Base-by-base conservation (phyloP, 2,329 filamentous ascomycete genomes). In the Fusarium acutatum region DNA sequence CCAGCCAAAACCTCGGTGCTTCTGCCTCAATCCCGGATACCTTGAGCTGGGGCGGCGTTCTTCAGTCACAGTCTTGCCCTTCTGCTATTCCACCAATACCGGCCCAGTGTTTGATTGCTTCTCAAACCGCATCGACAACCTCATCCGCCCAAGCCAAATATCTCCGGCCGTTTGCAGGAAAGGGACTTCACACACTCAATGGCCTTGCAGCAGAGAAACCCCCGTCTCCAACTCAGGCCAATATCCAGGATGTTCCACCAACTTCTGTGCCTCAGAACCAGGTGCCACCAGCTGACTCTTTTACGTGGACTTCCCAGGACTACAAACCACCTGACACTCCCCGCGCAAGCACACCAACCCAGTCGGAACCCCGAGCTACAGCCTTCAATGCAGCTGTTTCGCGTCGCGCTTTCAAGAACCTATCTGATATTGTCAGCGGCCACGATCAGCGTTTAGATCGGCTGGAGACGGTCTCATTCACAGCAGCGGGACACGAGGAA, bases 381-480 rank as follows among this genome's bases (percentile, higher is more conserved):
- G 63, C 63, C 7, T 72, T 72, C 40, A 76, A 49, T n/a, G 69
- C 75, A 15, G 73, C 75, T 30, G 58, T 81, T 9, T 76, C 81
- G 32, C 81, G 79, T 11, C 82, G 83, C 37, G 80, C 81, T 5
- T 81, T 88, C 59, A 83, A 83, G 64, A 83, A 86, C 50, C 73
- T 90, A 13, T 83, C 85, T 8, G 85, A 88, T 47, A 85, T 86
- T n/a, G 85, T 92, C 67, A 84, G 88, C 65, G 86, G 87, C 24
- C 88, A 94, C 67, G 89, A 90, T 41, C 86, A 88, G 59, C 90
- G 93, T 4, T 80, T 96, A 18, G 91, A 93, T 54, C 84, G 86
- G 62, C 84, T 95, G 11, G 93, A 96, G 81, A 93, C 88, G 57
- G 85, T 88, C 4, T 94, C 92, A 0, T 93, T 94, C 76, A 89